Base-by-base conservation (phyloP, 2,329 filamentous ascomycete species). In the Colletotrichum sp. region DNA sequence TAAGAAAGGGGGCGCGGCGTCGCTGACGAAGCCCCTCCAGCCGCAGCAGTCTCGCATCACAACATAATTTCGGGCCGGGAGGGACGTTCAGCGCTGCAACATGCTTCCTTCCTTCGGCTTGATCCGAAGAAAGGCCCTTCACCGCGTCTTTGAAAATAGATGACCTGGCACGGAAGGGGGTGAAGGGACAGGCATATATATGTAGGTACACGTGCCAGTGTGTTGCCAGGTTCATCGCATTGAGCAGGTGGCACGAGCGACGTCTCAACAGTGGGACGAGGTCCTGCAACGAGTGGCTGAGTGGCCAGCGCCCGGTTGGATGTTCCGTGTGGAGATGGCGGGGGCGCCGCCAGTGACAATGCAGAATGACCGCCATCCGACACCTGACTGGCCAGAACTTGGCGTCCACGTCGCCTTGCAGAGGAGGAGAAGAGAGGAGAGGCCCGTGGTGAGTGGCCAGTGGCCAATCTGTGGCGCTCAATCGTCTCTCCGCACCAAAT, bases 201-300 rank as follows among this genome's bases (percentile, higher is more conserved):
- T 59, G 26, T 24, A 59, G 24, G 22, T 16, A 26, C 26, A n/a
- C 16, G 13, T 24, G 52, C 22, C 55, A 59, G 55, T 28, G 8
- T 52, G 44, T 24, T 22, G 44, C 63, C 70, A 36, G 74, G 74
- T 75, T 73, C 74, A 39, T 75, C 74, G 74, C 74, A 75, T 75
- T 65, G 57, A 64, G 64, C 8, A 8, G 34, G 70, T 76, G 74
- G 70, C 74, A 69, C 74, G 65, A 48, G 64, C 48, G 57, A 32
- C 59, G 74, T 74, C 74, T 74, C 70, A 65, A 73, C 59, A 44
- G 70, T 74, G 74, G 74, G 64, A 76, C 74, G 73, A 68, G 22
- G 15, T 64, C 48, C 72, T 57, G 72, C 52, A 44, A 75, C 68
- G 60, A 57, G 60, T 71, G 64, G 71, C 64, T 68, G 28, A 63